A percentile compares a stretch with the other conserved stretches of the same genome.
Evolutionary conservation across 257 asterid species (phyloP).

Genomic region (Ophiorrhiza pumila): DNA sequence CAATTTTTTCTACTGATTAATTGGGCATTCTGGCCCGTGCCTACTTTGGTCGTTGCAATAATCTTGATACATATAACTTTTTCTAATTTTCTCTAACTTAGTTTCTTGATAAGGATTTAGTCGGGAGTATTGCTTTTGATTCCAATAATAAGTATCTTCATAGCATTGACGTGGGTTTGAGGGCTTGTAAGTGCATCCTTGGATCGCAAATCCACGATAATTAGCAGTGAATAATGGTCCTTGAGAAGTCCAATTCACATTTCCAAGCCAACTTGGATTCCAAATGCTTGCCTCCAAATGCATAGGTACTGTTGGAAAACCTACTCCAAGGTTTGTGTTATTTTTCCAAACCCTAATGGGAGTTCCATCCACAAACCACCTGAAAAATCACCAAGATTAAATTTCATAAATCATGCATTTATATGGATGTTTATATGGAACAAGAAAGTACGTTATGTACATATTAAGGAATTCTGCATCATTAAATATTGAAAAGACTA

Average conservation of each 20-base stretch:
- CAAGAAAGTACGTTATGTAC: too few species aligned
- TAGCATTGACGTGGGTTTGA: constrained; percentile 8
- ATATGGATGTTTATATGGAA: not conserved
- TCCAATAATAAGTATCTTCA: constrained; percentile 11
- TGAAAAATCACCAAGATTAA: not conserved
- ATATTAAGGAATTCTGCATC: too few species aligned
- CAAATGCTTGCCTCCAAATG: constrained; percentile 31
- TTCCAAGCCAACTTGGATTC: constrained; percentile 25
- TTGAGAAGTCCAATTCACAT: constrained; percentile 17
- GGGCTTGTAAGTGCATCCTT: constrained; percentile 10
- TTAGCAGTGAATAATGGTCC: constrained; percentile 20
- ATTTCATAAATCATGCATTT: not conserved
- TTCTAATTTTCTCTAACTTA: not conserved
- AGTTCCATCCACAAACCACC: constrained; percentile 23
- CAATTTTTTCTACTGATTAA: not conserved
- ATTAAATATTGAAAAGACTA: too few species aligned
- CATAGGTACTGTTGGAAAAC: constrained; percentile 22
- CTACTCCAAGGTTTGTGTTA: constrained; percentile 14
- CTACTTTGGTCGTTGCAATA: not conserved
- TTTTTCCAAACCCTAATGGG: constrained; percentile 29
- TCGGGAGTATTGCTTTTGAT: not conserved
- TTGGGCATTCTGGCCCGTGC: constrained; percentile 9
- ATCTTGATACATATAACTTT: not conserved
- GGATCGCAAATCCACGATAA: constrained; percentile 10
- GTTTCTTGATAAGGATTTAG: not conserved